Conservation (phyloP, 2,329 filamentous ascomycete genomes). For the Paraphaeosphaeria minitans region DNA sequence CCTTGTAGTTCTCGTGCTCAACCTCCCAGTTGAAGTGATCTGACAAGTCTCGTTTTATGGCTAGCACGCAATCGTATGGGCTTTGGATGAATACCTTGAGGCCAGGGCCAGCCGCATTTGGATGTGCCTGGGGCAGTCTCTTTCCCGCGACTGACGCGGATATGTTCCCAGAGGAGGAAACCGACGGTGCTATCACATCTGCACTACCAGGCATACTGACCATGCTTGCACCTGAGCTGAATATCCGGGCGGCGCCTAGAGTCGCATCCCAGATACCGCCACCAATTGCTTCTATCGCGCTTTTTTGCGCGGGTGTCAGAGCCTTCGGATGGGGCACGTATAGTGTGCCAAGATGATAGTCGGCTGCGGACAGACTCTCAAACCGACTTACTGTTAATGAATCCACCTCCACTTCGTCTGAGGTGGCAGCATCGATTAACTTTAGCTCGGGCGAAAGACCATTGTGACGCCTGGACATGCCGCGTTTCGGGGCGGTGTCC, state of each 20-base stretch:
- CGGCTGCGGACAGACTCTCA: conserved; percentile 81
- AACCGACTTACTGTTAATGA: conserved; percentile 84
- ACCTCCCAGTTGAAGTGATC: conserved; percentile 89
- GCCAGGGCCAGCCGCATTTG: conserved; percentile 59
- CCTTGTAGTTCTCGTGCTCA: conserved; percentile 77
- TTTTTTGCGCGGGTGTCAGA: conserved; percentile 66
- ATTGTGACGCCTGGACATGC: conserved; percentile 73
- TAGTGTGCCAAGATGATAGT: conserved; percentile 88
- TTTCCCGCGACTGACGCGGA: conserved; percentile 27
- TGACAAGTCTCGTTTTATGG: conserved; percentile 81
- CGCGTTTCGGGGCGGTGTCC: conserved; percentile 65
- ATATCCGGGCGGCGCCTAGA: conserved; percentile 83
- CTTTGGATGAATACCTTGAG: conserved; percentile 93
- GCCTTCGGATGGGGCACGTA: conserved; percentile 74
- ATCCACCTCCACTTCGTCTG: conserved; percentile 83
- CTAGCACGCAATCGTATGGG: conserved; percentile 94
- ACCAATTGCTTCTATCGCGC: conserved; percentile 77
- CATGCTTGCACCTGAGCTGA: conserved; percentile 84
- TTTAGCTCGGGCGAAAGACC: conserved; percentile 86
- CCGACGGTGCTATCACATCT: conserved; percentile 41
- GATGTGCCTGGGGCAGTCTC: conserved; percentile 47
- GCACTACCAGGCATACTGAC: conserved; percentile 51
- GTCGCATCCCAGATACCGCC: conserved; percentile 88
- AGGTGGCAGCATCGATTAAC: conserved; percentile 85
- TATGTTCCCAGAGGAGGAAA: conserved; percentile 40